Conservation (phyloP, 2,329 filamentous ascomycete genomes). For the Fusarium sp. region DNA sequence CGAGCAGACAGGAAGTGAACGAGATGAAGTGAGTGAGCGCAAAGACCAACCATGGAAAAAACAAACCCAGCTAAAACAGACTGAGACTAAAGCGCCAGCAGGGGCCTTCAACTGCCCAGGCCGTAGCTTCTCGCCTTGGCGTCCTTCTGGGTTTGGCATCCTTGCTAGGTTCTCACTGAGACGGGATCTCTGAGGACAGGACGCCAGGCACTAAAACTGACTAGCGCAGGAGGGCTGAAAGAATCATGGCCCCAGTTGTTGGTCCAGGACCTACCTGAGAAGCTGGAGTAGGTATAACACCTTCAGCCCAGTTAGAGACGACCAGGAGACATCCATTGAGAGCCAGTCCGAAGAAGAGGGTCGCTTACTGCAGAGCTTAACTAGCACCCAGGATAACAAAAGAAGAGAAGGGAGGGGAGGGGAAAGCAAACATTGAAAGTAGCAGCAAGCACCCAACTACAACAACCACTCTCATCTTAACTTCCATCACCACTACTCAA, state of each 20-base stretch:
- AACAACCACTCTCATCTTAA: constrained; percentile 2
- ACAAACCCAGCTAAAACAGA: constrained; percentile 31
- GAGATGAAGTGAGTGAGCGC: constrained; percentile 36
- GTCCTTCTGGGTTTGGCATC: constrained; percentile 29
- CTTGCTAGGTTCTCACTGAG: constrained; percentile 42
- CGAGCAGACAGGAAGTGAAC: constrained; percentile 3
- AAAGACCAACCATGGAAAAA: constrained; percentile 20
- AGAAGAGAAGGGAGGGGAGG: constrained; percentile 4
- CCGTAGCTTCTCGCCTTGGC: constrained; percentile 43
- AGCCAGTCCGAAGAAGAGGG: neutral
- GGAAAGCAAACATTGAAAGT: neutral
- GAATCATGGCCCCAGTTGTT: constrained; percentile 50
- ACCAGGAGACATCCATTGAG: constrained; percentile 11
- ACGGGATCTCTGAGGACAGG: constrained; percentile 52
- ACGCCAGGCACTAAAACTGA: constrained; percentile 48
- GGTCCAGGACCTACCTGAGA: constrained; percentile 25
- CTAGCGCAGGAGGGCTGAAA: constrained; percentile 60
- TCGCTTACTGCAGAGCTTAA: neutral
- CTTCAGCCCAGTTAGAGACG: constrained; percentile 10
- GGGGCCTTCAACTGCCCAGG: constrained; percentile 30
- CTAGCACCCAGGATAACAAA: neutral
- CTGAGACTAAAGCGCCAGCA: constrained; percentile 28
- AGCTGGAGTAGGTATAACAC: constrained; percentile 17
- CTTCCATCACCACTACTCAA: constrained; percentile 21
- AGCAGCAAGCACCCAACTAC: constrained; percentile 2